phyloP scores from a whole-genome alignment of 768 basidiomycete species.

The Mycena rebaudengoi region DNA sequence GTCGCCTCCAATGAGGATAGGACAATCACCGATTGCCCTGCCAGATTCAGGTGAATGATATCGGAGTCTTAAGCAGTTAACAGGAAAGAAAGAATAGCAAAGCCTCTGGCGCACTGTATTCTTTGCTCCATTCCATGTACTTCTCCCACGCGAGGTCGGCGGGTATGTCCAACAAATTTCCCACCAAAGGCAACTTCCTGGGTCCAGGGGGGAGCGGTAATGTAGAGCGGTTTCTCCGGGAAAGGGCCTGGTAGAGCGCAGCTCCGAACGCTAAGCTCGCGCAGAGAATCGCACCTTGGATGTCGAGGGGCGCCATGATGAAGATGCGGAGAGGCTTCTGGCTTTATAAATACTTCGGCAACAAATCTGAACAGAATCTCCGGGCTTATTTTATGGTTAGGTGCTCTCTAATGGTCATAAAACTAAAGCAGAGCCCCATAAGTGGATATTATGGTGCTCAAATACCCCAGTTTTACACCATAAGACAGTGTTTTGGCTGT shows the following conservation, averaged over 20 bases:
- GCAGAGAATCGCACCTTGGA: no score
- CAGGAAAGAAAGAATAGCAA: background rate
- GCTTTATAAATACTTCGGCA: background rate
- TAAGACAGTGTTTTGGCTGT: no score
- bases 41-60: constrained; percentile 2
- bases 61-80: constrained; percentile 3
- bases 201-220: background rate
- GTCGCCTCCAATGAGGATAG: constrained; percentile 42
- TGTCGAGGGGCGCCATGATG: no score
- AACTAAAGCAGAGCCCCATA: no score
- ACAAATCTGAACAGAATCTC: no score
- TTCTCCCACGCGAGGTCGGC: background rate
- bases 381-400: no score
- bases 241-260: background rate
- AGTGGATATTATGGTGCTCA: no score
- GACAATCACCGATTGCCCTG: constrained; percentile 29
- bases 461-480: no score
- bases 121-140: background rate
- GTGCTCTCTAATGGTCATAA: no score
- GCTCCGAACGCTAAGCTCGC: background rate
- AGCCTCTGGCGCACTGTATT: background rate
- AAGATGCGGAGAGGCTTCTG: background rate
- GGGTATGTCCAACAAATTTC: background rate
- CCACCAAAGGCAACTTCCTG: background rate
- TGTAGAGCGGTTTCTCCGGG: background rate